Percentiles rank a stretch among this genome's conserved stretches.
These are phyloP conservation scores for Fusarium keratoplasticum DNA, from an alignment of 2,329 filamentous ascomycete genomes.

Conservation along the genomic window DNA sequence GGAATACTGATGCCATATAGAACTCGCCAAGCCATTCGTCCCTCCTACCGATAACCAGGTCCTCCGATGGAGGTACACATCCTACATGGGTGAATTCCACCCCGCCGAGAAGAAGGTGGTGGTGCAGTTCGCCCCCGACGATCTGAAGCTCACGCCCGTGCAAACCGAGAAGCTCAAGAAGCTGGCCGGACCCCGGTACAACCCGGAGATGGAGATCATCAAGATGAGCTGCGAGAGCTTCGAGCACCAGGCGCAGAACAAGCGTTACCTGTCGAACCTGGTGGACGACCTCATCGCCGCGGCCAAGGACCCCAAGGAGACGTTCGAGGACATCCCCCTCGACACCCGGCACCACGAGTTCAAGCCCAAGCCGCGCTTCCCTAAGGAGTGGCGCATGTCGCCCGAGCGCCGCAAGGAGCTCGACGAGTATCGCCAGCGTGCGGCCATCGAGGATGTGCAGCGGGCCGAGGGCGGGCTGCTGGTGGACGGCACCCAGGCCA, in stretches of 20 bases:
- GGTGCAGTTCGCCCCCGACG: slow-evolving; percentile 83
- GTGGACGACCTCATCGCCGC: slow-evolving; percentile 79
- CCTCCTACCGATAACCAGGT: slow-evolving; percentile 75
- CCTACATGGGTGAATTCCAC: slow-evolving; percentile 94
- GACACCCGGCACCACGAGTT: slow-evolving; percentile 87
- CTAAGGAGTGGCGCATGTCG: slow-evolving; percentile 85
- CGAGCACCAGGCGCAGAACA: slow-evolving; percentile 93
- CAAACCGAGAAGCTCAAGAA: slow-evolving; percentile 89
- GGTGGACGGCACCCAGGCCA: slow-evolving; percentile 67
- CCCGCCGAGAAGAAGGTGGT: slow-evolving; percentile 95
- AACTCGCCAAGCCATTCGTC: slow-evolving; percentile 84
- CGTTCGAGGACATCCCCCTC: slow-evolving; percentile 88
- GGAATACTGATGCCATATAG: slow-evolving; percentile 57
- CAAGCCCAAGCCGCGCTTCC: slow-evolving; percentile 77
- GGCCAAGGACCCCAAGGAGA: slow-evolving; percentile 82
- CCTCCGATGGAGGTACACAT: slow-evolving; percentile 95
- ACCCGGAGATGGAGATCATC: slow-evolving; percentile 82
- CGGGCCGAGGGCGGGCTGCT: slow-evolving; percentile 65
- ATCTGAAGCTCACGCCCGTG: slow-evolving; percentile 74
- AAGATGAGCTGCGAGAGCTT: slow-evolving; percentile 94
- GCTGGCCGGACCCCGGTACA: slow-evolving; percentile 86
- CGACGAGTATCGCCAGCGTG: slow-evolving; percentile 66
- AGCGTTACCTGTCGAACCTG: slow-evolving; percentile 88
- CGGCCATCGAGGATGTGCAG: slow-evolving; percentile 64
- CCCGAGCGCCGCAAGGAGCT: slow-evolving; percentile 74